Base-by-base conservation (phyloP, 495 filamentous ascomycete genomes). In the Penicillium parvum region DNA sequence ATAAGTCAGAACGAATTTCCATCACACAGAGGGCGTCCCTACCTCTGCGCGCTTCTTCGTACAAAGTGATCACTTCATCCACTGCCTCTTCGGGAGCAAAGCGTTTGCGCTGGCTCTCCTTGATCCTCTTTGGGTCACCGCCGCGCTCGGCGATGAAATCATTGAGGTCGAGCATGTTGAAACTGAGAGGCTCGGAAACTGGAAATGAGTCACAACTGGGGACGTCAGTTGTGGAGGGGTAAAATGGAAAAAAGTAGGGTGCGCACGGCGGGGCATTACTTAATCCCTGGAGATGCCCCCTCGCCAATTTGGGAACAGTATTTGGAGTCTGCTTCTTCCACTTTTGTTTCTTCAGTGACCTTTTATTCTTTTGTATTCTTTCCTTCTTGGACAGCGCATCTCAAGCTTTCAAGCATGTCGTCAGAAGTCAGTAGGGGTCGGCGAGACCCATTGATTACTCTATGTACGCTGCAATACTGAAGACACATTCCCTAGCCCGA, bases 41-140 rank as follows among this genome's bases (percentile, higher is more conserved):
- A 87, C 87, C 89, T 62, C 70, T 78, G 40, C 88, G 78, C 57
- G 90, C 87, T 53, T 94, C 89, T 60, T 95, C 88, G 50, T 82
- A 97, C 53, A 95, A 72, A 10, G 74, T 76, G 52, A 95, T 88
- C 27, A 98, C 81, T 66, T 95, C 85, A 66, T 98, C 94, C 22
- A 97, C 92, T 18, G 76, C 75, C 58, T 86, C 83, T 53, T 86
- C 86, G 2, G 83, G 75, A 19, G 86, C 91, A 68, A 78, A 76
- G 42, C 94, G 84, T 52, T 78, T 80, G 53, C 82, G 75, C 65
- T 98, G 92, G 54, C 83, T 88, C 64, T 95, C 88, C 61, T 84
- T 86, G 66, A 98, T 92, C 64, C 78, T 79, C 45, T 90, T 82
- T 9, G 88, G 86, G 68, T 96, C 77, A 48, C 92, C 94, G 50